These are phyloP conservation scores for Lactarius indigo DNA, from an alignment of 768 basidiomycete species.

Conservation along the genomic window DNA sequence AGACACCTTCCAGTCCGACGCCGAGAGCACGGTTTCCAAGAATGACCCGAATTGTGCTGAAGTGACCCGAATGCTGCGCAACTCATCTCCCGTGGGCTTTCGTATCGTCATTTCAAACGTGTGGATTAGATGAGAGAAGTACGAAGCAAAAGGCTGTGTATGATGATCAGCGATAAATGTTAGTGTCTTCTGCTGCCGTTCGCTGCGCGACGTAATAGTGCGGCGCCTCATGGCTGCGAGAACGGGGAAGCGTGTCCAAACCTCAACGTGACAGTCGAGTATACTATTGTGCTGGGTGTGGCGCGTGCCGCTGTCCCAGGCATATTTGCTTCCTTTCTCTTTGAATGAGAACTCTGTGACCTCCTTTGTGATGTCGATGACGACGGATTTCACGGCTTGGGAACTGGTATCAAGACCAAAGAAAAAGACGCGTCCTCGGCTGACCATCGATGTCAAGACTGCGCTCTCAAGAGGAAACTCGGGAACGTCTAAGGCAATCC, in stretches of 20 bases:
- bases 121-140: constrained; percentile 45
- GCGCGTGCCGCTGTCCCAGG: constrained; percentile 18
- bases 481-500: constrained; percentile 39
- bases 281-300: constrained; percentile 40
- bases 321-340: constrained; percentile 35
- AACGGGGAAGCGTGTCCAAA: constrained; percentile 19
- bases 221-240: constrained; percentile 17
- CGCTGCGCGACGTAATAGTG: constrained; percentile 18
- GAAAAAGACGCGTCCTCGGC: constrained; percentile 41
- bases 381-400: constrained; percentile 40
- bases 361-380: constrained; percentile 52
- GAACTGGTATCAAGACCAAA: constrained; percentile 37
- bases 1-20: constrained; percentile 32
- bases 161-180: constrained; percentile 43
- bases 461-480: constrained; percentile 28
- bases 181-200: constrained; percentile 36
- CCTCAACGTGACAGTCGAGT: constrained; percentile 16
- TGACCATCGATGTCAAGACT: constrained; percentile 45
- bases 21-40: constrained; percentile 3
- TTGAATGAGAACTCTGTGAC: constrained; percentile 55
- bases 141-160: constrained; percentile 36
- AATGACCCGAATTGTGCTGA: constrained; percentile 34
- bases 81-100: constrained; percentile 48
- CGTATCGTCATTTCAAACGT: constrained; percentile 46
- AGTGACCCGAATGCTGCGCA: constrained; percentile 39